Conservation (phyloP, 2,329 filamentous ascomycete genomes). For the Sclerotinia subarctica region DNA sequence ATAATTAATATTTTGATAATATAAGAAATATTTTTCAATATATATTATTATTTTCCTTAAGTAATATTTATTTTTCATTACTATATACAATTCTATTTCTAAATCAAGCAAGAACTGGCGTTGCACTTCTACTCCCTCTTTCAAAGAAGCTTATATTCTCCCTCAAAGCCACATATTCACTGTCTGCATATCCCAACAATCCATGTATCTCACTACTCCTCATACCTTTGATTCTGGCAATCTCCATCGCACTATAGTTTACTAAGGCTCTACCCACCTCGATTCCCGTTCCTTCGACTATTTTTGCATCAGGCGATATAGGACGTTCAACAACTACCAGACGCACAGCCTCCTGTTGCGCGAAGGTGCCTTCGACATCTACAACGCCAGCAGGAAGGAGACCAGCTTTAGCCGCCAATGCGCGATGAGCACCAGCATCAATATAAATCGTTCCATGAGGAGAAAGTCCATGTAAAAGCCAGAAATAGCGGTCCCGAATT, state of each 20-base stretch:
- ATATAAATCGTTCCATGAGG: slow-evolving; percentile 92
- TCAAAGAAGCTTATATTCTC: slow-evolving; percentile 75
- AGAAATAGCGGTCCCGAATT: slow-evolving; percentile 92
- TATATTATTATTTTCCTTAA: neutral
- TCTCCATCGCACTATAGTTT: slow-evolving; percentile 87
- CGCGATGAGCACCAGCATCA: slow-evolving; percentile 81
- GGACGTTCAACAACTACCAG: slow-evolving; percentile 71
- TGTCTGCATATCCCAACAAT: slow-evolving; percentile 86
- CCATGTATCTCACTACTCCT: slow-evolving; percentile 77
- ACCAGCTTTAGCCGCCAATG: slow-evolving; percentile 78
- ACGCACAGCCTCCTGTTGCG: slow-evolving; percentile 87
- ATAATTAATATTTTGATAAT: no score
- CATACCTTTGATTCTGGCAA: slow-evolving; percentile 77
- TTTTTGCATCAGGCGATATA: slow-evolving; percentile 41
- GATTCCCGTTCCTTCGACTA: slow-evolving; percentile 51
- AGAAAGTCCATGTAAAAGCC: slow-evolving; percentile 87
- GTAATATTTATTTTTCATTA: neutral
- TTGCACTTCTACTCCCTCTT: slow-evolving; percentile 34
- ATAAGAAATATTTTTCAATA: neutral
- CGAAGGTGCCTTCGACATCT: slow-evolving; percentile 82
- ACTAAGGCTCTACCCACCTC: slow-evolving; percentile 89
- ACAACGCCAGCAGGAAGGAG: slow-evolving; percentile 89
- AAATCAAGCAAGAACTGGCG: neutral
- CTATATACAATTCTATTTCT: neutral
- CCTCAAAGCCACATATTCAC: slow-evolving; percentile 85